Conservation (phyloP, 176 grass and related monocot species). For the Oryza nivara region DNA sequence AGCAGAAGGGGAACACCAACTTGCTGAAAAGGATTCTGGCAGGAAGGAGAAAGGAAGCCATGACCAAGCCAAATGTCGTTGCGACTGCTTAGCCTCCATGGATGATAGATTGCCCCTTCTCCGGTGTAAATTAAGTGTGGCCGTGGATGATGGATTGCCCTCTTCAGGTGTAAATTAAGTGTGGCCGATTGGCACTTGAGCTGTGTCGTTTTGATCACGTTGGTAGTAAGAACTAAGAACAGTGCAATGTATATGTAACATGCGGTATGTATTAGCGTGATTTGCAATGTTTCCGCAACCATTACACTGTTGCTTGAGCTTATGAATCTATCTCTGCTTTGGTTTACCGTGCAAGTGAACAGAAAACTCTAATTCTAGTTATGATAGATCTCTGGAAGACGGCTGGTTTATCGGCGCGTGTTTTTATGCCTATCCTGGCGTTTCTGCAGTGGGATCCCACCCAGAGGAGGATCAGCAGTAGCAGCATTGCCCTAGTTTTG, state of each 20-base stretch:
- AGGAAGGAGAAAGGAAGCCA: conserved; percentile 63
- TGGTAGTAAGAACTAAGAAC: conserved; percentile 28
- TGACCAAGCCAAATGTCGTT: conserved; percentile 46
- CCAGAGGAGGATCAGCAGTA: neutral
- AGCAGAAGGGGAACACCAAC: conserved; percentile 56
- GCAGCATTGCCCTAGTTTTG: neutral
- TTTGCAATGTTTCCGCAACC: neutral
- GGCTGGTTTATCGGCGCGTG: neutral
- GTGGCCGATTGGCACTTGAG: conserved; percentile 11
- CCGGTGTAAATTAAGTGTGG: conserved; percentile 2
- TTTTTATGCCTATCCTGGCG: neutral
- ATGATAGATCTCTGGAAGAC: neutral
- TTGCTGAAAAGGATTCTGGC: conserved; percentile 72
- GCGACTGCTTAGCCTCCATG: conserved; percentile 38
- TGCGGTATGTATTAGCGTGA: conserved; percentile 12
- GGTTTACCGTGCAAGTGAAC: neutral
- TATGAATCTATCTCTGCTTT: neutral
- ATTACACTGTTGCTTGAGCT: neutral
- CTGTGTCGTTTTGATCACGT: neutral
- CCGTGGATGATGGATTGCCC: neutral
- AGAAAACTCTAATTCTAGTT: neutral
- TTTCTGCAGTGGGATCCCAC: neutral
- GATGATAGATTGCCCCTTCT: neutral
- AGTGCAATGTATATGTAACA: neutral
- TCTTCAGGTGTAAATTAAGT: neutral